These are phyloP conservation scores for Xylariaceae sp. DNA, from an alignment of 2,329 filamentous ascomycete species.

Conservation along the genomic window DNA sequence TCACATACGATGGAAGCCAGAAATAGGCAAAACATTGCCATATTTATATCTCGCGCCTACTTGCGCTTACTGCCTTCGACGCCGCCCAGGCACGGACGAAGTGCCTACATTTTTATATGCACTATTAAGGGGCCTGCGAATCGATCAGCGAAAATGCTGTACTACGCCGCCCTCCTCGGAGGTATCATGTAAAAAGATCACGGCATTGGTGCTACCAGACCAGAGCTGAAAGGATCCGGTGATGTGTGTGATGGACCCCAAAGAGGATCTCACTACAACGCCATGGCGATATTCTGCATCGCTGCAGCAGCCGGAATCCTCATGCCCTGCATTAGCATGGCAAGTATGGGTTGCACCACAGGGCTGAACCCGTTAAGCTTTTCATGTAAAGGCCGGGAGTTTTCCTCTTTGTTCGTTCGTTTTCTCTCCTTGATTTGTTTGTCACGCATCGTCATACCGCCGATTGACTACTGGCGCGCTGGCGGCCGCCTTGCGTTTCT, in stretches of 20 bases:
- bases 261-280: conserved; percentile 1
- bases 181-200: neutral
- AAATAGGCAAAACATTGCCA: neutral
- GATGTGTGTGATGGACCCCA: conserved; percentile 15
- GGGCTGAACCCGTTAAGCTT: conserved; percentile 5
- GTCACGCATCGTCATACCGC: conserved; percentile 3
- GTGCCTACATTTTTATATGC: neutral
- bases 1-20: neutral
- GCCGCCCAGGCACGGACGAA: neutral
- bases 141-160: conserved; percentile 13
- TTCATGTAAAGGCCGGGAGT: conserved; percentile 8
- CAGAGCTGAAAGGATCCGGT: neutral
- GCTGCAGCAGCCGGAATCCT: conserved; percentile 13
- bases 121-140: conserved; percentile 11
- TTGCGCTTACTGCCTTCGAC: neutral
- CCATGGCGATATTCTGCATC: conserved; percentile 7
- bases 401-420: conserved; percentile 2
- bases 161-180: neutral
- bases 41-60: neutral
- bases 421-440: conserved; percentile 1
- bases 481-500: conserved; percentile 25
- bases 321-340: neutral
- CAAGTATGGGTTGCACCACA: conserved; percentile 7
- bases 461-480: conserved; percentile 11
- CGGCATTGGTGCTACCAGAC: neutral